phyloP scores from a whole-genome alignment of 163 green algal genomes.

The Prototheca wickerhamii region DNA sequence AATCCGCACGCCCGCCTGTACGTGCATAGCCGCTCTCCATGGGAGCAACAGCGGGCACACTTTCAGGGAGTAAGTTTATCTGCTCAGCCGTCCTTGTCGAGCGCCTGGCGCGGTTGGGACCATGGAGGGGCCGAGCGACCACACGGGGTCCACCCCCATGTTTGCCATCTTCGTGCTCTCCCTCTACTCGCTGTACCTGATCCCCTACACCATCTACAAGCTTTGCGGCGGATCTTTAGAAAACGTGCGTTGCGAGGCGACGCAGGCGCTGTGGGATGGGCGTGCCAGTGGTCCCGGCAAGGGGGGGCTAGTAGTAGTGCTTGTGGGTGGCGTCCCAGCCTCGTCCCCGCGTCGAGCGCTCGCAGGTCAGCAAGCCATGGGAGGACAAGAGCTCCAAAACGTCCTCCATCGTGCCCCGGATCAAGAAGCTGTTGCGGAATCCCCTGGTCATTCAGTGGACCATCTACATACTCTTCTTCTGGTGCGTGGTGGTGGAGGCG shows the following conservation, averaged over 20 bases:
- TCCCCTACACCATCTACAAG: slow-evolving; percentile 70
- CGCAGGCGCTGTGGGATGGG: slow-evolving; percentile 25
- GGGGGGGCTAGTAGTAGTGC: not conserved
- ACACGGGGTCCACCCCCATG: slow-evolving; percentile 38
- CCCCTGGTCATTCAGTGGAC: slow-evolving; percentile 11
- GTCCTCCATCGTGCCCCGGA: too few relatives aligned
- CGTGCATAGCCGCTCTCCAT: too few relatives aligned
- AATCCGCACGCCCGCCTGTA: too few relatives aligned
- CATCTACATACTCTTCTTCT: slow-evolving; percentile 11
- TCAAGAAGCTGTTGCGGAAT: not conserved
- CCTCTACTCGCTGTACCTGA: slow-evolving; percentile 63
- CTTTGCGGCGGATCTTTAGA: too few relatives aligned
- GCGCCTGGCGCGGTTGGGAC: not conserved
- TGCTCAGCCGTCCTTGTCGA: too few relatives aligned
- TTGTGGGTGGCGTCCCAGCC: not conserved
- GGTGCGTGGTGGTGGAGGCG: slow-evolving; percentile 2
- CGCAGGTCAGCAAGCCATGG: slow-evolving; percentile 42
- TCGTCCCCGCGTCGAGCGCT: not conserved
- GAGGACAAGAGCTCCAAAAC: slow-evolving; percentile 19
- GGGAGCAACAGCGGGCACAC: not conserved
- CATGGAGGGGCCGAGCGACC: slow-evolving; percentile 4
- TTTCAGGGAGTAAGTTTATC: not conserved
- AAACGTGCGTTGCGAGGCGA: too few relatives aligned
- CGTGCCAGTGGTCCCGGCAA: not conserved
- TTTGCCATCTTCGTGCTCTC: slow-evolving; percentile 76